Conservation (phyloP, 2,329 filamentous ascomycete genomes). For the Bipolaris zeicola region DNA sequence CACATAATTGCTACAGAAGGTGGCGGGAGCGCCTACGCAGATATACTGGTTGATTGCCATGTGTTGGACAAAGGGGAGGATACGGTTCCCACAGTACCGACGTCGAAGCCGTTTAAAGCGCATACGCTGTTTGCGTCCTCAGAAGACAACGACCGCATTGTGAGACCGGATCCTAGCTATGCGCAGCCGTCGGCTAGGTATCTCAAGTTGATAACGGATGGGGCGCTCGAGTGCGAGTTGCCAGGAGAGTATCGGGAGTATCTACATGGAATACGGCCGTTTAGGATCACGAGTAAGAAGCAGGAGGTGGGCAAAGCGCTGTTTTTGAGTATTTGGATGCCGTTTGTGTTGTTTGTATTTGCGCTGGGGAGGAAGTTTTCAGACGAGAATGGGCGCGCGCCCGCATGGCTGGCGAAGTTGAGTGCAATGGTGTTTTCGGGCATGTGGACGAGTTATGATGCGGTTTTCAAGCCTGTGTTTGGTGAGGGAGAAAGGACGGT, state of each 20-base stretch:
- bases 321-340: conserved; percentile 65
- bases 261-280: conserved; percentile 71
- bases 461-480: conserved; percentile 68
- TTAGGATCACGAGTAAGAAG: conserved; percentile 67
- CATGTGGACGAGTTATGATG: conserved; percentile 70
- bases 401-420: conserved; percentile 66
- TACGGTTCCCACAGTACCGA: conserved; percentile 68
- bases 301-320: conserved; percentile 70
- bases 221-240: conserved; percentile 79
- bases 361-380: conserved; percentile 58
- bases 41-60: conserved; percentile 80
- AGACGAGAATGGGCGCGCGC: conserved; percentile 70
- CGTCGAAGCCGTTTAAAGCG: conserved; percentile 72
- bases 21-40: conserved; percentile 81
- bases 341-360: conserved; percentile 63
- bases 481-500: conserved; percentile 81
- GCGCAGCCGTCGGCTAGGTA: conserved; percentile 86
- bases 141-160: conserved; percentile 49
- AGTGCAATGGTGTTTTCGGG: conserved; percentile 60
- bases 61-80: conserved; percentile 61
- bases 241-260: conserved; percentile 79
- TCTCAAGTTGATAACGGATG: conserved; percentile 76
- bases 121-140: conserved; percentile 79
- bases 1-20: conserved; percentile 91
- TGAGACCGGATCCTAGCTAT: conserved; percentile 70